phyloP scores from a whole-genome alignment of 495 filamentous ascomycete genomes.

The Aspergillus saccharolyticus region DNA sequence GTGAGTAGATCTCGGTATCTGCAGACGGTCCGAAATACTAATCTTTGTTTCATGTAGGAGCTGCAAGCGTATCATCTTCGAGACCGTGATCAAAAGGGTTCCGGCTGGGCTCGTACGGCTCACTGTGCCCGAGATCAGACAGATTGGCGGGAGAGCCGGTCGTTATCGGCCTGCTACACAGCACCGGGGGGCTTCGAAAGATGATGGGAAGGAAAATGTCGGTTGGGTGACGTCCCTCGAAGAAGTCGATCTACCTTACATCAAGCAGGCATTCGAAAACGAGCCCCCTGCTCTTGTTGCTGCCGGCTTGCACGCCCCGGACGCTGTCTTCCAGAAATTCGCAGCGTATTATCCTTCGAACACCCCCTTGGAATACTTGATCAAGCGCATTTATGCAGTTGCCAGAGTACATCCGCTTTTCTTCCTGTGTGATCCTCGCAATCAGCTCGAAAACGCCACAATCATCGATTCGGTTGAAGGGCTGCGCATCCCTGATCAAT shows the following conservation, averaged over 20 bases:
- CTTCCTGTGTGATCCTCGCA: slow-evolving; percentile 60
- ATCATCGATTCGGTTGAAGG: slow-evolving; percentile 59
- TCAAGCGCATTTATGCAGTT: slow-evolving; percentile 65
- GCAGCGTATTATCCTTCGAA: slow-evolving; percentile 69
- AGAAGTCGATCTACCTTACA: slow-evolving; percentile 56
- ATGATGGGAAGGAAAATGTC: slow-evolving; percentile 25
- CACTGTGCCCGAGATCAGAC: slow-evolving; percentile 74
- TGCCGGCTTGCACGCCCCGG: slow-evolving; percentile 71
- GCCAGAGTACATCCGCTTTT: slow-evolving; percentile 57
- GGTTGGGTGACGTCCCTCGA: slow-evolving; percentile 83
- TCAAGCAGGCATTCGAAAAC: slow-evolving; percentile 55
- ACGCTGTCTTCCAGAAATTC: slow-evolving; percentile 62
- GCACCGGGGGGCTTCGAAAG: slow-evolving; percentile 18
- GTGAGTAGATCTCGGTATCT: slow-evolving; percentile 33
- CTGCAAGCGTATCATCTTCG: slow-evolving; percentile 87
- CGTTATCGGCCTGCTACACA: slow-evolving; percentile 71
- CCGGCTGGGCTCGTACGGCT: slow-evolving; percentile 48
- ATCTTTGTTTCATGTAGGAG: slow-evolving; percentile 43
- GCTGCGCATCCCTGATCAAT: slow-evolving; percentile 64
- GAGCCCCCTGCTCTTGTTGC: slow-evolving; percentile 62
- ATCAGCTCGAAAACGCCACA: slow-evolving; percentile 60
- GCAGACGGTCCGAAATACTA: background rate
- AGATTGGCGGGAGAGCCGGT: slow-evolving; percentile 91
- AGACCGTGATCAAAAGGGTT: slow-evolving; percentile 63
- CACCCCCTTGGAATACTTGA: slow-evolving; percentile 71